Percentiles rank a stretch among this genome's conserved stretches.
Conservation (phyloP, 345 rosid species). For the Salix brachista region DNA sequence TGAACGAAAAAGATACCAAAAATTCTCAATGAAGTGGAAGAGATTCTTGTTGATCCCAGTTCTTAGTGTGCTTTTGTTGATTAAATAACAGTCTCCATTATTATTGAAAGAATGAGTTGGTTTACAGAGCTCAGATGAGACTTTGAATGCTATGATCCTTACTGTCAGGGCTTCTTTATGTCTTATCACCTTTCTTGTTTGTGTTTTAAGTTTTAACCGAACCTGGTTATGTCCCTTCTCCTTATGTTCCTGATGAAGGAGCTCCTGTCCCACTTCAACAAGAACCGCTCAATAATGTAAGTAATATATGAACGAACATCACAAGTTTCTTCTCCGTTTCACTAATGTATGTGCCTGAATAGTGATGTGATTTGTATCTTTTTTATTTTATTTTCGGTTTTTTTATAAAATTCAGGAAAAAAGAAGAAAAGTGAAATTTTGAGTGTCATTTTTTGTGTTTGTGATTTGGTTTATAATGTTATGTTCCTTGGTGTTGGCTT, state of each 20-base stretch:
- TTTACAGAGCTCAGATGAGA: constrained; percentile 52
- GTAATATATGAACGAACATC: not conserved
- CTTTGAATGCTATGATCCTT: constrained; percentile 43
- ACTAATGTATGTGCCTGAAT: not conserved
- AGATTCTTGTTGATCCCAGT: constrained; percentile 56
- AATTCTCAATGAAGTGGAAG: constrained; percentile 36
- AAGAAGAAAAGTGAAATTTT: not conserved
- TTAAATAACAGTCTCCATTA: constrained; percentile 47
- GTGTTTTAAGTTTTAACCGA: constrained; percentile 47
- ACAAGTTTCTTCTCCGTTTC: not conserved
- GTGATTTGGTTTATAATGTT: not conserved
- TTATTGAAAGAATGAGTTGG: constrained; percentile 53
- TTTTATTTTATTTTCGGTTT: not conserved
- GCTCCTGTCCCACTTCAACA: constrained; percentile 20
- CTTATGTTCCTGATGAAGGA: constrained; percentile 61
- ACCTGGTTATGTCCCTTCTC: constrained; percentile 57
- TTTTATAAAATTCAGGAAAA: not conserved
- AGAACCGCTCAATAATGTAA: constrained; percentile 29
- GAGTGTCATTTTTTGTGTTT: not conserved
- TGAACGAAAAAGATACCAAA: not conserved
- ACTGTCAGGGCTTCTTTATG: constrained; percentile 42
- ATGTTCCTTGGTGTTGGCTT: not conserved
- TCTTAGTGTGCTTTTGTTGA: constrained; percentile 43
- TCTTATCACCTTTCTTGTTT: constrained; percentile 38
- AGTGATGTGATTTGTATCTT: not conserved